phyloP scores from a whole-genome alignment of 192 early-diverging fungal genomes.

The Mortierella claussenii region DNA sequence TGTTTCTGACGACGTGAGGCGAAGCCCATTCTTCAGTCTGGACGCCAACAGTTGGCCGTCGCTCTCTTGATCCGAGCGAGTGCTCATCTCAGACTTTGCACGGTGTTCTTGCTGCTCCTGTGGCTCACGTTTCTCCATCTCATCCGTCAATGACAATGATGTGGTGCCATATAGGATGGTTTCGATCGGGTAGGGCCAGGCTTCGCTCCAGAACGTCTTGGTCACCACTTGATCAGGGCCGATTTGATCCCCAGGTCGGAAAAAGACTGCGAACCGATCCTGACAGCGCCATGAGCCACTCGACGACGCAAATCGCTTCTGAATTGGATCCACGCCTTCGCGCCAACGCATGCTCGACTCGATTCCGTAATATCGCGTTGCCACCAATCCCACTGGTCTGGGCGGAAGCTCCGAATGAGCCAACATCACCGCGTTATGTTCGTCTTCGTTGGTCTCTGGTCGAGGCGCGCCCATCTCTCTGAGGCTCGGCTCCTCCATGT shows the following conservation, averaged over 20 bases:
- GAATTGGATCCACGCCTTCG: conserved; percentile 40
- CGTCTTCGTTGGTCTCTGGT: conserved; percentile 10
- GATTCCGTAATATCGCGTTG: conserved; percentile 44
- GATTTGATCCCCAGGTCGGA: conserved; percentile 43
- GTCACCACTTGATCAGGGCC: conserved; percentile 48
- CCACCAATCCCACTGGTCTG: conserved; percentile 24
- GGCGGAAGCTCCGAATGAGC: not conserved
- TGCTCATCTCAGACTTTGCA: not conserved
- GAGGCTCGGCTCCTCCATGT: conserved; percentile 13
- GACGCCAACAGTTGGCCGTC: conserved; percentile 22
- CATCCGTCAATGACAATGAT: not conserved
- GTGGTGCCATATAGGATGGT: conserved; percentile 45
- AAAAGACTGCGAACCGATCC: conserved; percentile 50
- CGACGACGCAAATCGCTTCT: conserved; percentile 47
- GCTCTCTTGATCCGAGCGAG: conserved; percentile 28
- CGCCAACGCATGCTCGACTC: conserved; percentile 54
- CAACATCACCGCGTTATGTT: not conserved
- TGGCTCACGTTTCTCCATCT: not conserved
- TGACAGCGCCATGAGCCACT: conserved; percentile 51
- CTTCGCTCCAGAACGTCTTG: conserved; percentile 54
- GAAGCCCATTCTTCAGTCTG: conserved; percentile 5
- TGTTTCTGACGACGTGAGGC: conserved; percentile 9
- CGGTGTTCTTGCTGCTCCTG: not conserved
- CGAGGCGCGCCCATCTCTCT: not conserved
- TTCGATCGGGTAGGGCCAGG: conserved; percentile 53